Conservation (phyloP, 805 yeast species). For the Candida dajiaensis region DNA sequence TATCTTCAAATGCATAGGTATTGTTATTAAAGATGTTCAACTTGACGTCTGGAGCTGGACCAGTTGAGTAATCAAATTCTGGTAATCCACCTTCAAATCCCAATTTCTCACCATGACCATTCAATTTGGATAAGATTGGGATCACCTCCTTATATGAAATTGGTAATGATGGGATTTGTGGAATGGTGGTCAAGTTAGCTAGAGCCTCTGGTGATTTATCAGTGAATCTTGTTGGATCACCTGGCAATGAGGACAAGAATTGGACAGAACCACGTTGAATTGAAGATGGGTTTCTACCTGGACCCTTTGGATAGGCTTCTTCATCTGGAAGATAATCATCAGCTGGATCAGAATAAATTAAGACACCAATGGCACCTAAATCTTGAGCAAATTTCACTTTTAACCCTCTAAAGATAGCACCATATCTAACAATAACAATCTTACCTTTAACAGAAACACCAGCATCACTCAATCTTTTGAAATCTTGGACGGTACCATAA, state of each 20-base stretch:
- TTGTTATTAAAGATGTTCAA: slow-evolving; percentile 57
- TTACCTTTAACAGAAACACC: slow-evolving; percentile 50
- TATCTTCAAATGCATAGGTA: slow-evolving; percentile 53
- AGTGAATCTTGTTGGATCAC: slow-evolving; percentile 64
- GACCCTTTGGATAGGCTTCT: slow-evolving; percentile 72
- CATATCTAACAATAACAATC: slow-evolving; percentile 64
- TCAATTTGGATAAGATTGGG: slow-evolving; percentile 54
- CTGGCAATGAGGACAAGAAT: slow-evolving; percentile 56
- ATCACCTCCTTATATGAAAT: slow-evolving; percentile 56
- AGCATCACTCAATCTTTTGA: slow-evolving; percentile 35
- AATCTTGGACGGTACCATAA: slow-evolving; percentile 62
- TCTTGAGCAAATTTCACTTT: slow-evolving; percentile 79
- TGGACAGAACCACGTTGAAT: slow-evolving; percentile 75
- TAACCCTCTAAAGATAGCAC: slow-evolving; percentile 63
- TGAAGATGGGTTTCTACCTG: slow-evolving; percentile 69
- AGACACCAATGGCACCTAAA: slow-evolving; percentile 58
- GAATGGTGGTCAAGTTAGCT: slow-evolving; percentile 45
- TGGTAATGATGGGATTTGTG: slow-evolving; percentile 67
- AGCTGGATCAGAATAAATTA: slow-evolving; percentile 67
- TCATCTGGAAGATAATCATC: slow-evolving; percentile 51
- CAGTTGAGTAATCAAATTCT: slow-evolving; percentile 43
- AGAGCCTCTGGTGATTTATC: slow-evolving; percentile 57
- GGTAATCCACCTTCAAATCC: slow-evolving; percentile 43
- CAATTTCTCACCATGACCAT: slow-evolving; percentile 50
- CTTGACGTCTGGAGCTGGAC: slow-evolving; percentile 38